Conservation (phyloP, 2,329 filamentous ascomycete species). For the Leptographium radiaticola region DNA sequence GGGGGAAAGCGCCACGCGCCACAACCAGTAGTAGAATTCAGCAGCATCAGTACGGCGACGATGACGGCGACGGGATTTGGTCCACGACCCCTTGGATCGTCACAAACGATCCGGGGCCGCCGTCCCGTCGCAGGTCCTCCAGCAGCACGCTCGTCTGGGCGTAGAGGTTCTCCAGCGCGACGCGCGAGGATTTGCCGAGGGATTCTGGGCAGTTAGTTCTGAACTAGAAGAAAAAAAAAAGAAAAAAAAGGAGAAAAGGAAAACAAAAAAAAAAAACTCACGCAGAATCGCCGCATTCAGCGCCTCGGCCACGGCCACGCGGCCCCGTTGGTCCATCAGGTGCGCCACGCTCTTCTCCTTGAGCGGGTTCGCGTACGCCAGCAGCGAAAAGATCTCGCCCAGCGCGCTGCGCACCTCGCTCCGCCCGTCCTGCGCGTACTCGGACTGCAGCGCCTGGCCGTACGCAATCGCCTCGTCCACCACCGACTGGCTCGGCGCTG, state of each 20-base stretch:
- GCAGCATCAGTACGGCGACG: not conserved
- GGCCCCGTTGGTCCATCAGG: constrained; percentile 61
- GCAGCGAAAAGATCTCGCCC: constrained; percentile 72
- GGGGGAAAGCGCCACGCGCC: no score
- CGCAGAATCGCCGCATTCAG: constrained; percentile 85
- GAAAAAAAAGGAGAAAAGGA: not conserved
- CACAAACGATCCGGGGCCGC: constrained; percentile 72
- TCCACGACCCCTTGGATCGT: constrained; percentile 41
- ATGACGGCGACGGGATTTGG: constrained; percentile 22
- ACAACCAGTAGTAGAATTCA: not conserved
- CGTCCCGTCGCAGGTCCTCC: constrained; percentile 67
- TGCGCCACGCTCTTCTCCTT: constrained; percentile 62
- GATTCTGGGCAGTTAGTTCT: constrained; percentile 45
- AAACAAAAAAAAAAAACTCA: constrained; percentile 30
- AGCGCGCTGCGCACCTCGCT: constrained; percentile 61
- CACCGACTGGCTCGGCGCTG: constrained; percentile 28
- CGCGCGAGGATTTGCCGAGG: constrained; percentile 76
- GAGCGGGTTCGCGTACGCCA: constrained; percentile 75
- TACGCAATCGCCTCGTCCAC: constrained; percentile 63
- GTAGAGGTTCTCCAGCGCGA: constrained; percentile 72
- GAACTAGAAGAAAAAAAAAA: not conserved
- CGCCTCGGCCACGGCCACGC: constrained; percentile 76
- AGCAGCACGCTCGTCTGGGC: constrained; percentile 78
- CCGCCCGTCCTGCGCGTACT: constrained; percentile 61
- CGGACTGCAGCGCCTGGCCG: constrained; percentile 62